Base-by-base conservation (phyloP, 2,329 filamentous ascomycete species). In the Ceratocystis albifundus region DNA sequence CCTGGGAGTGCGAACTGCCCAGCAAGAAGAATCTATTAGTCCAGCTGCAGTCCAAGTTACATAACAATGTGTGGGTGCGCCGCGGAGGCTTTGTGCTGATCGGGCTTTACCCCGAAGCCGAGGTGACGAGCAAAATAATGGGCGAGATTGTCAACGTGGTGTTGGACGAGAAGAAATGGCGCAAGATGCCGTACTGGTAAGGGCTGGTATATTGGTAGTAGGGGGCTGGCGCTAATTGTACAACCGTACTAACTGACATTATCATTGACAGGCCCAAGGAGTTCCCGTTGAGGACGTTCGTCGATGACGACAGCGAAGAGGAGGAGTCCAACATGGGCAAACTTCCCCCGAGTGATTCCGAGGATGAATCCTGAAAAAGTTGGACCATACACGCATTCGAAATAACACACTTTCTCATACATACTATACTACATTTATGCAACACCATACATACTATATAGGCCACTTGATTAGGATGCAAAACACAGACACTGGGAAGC, bases 141-240 rank as follows among this genome's bases (percentile, higher is more conserved):
- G 94, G 93, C 15, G 90, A 96, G 75, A 96, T 99, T 71, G 81
- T 96, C 70, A 96, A 96, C 73, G 85, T 97, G 45, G 91, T 97
- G 46, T 82, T 90, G 46, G 90, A 96, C 72, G 92, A 96, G 78
- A 95, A 90, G 77, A 80, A 81, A 55, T 99, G 94, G 94, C 84
- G 91, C 72, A 96, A 96, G 77, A 86, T 88, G 78, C 72, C 80
- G 8, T 99, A 93, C 74, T 97, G 94, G 94, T 93, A 72, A 65
- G 79, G 36, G 12, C 22, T 4, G 7, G 7, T 53, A 10, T 6
- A 53, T 25, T 64, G 15, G 4, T 32, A 7, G 7, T 30, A 15
- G 6, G 28, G 28, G n/a, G 46, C 5, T 22, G 22, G 28, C 6
- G 28, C 3, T 41, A 17, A 25, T 28, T n/a, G 44, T 10, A 20